Evolutionary conservation across 2,329 filamentous ascomycete species (phyloP).

Genomic region (Ascochyta koolunga): DNA sequence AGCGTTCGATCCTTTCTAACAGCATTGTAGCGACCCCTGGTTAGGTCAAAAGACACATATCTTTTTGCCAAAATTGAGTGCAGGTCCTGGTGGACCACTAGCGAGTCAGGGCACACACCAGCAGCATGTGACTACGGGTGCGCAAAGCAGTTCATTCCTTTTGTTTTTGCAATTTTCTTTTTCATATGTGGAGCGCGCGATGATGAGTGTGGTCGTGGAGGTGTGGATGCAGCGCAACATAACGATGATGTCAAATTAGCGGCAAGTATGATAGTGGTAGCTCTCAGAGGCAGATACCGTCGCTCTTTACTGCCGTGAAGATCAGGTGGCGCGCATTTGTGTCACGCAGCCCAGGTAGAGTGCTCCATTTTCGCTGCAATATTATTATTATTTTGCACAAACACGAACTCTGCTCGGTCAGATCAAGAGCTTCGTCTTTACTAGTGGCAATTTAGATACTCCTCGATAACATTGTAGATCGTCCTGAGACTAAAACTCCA

Average conservation of each 20-base stretch:
- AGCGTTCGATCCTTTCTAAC: background rate
- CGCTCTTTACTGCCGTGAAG: background rate
- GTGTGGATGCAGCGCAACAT: no score
- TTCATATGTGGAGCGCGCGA: no score
- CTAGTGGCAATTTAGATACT: background rate
- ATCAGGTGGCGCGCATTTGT: no score
- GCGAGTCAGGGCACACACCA: no score
- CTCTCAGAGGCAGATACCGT: background rate
- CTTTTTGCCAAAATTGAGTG: no score
- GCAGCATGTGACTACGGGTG: no score
- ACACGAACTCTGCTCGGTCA: background rate
- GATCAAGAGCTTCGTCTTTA: background rate
- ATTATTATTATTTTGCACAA: background rate
- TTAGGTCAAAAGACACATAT: conserved; percentile 3
- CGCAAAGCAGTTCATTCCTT: no score
- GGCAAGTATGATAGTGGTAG: background rate
- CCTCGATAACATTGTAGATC: background rate
- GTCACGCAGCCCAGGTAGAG: background rate
- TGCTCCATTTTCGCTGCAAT: background rate
- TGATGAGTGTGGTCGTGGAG: no score
- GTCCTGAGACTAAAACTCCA: background rate
- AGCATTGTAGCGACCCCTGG: conserved; percentile 2
- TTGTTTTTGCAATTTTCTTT: no score
- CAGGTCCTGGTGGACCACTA: no score
- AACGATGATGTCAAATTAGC: no score